Conservation (phyloP, 352 stramenopile genomes). For the Phytophthora kernoviae region DNA sequence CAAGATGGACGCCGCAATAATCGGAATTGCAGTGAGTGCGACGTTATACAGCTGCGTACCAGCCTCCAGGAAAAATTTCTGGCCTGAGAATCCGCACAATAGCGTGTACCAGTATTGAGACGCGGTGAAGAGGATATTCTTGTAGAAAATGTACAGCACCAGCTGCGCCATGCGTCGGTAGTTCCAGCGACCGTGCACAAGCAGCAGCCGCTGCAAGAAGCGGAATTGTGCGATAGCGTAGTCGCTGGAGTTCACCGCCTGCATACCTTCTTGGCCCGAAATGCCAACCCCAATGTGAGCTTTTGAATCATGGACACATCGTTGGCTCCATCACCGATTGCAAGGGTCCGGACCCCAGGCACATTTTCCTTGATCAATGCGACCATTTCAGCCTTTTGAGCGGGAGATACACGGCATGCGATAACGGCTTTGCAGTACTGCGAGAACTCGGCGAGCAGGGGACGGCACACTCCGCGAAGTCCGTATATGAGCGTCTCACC, state of each 20-base stretch:
- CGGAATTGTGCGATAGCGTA: constrained; percentile 94
- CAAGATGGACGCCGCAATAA: constrained; percentile 70
- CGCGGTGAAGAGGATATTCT: constrained; percentile 87
- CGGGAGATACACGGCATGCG: constrained; percentile 83
- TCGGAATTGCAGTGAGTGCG: constrained; percentile 67
- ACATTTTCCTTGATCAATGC: constrained; percentile 80
- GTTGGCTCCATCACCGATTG: constrained; percentile 95
- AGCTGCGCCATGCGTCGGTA: constrained; percentile 91
- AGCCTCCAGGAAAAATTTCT: constrained; percentile 87
- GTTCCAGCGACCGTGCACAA: constrained; percentile 93
- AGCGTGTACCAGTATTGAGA: constrained; percentile 82
- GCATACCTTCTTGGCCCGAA: constrained; percentile 91
- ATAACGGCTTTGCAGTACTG: constrained; percentile 90
- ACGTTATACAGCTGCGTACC: constrained; percentile 87
- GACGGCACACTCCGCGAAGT: constrained; percentile 44
- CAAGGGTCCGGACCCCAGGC: constrained; percentile 74
- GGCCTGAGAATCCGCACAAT: constrained; percentile 74
- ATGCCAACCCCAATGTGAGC: constrained; percentile 93
- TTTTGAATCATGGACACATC: constrained; percentile 96
- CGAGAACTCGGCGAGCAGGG: constrained; percentile 63
- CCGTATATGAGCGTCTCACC: constrained; percentile 73
- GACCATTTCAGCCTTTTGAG: constrained; percentile 89
- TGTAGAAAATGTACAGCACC: constrained; percentile 95
- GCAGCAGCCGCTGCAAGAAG: constrained; percentile 88
- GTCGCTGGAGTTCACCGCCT: constrained; percentile 93